phyloP scores from a whole-genome alignment of 331 rosid species.

The Quercus lobata region DNA sequence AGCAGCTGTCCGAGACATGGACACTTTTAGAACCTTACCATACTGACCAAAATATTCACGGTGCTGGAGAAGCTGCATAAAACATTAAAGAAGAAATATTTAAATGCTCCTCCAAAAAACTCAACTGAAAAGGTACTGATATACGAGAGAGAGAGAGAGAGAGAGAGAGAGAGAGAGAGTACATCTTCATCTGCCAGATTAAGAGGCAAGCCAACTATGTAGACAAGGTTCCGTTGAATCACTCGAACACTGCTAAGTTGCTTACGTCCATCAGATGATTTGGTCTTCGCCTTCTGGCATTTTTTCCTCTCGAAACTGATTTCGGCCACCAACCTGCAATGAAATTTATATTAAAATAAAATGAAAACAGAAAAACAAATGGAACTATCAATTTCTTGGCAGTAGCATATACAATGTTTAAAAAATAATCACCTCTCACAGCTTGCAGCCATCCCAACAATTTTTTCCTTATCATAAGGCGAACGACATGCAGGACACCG shows the following conservation, averaged over 20 bases:
- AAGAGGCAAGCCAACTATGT: constrained; percentile 95
- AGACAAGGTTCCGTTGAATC: constrained; percentile 97
- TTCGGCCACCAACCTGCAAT: constrained; percentile 68
- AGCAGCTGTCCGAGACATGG: constrained; percentile 96
- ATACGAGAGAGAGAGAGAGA: constrained; percentile 6
- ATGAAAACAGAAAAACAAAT: not conserved
- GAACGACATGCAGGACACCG: constrained; percentile 97
- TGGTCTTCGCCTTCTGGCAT: constrained; percentile 74
- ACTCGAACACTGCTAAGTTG: constrained; percentile 96
- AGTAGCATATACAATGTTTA: constrained; percentile 6
- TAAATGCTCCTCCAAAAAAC: not conserved
- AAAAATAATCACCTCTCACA: constrained; percentile 72
- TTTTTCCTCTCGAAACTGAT: constrained; percentile 71
- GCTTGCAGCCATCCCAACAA: constrained; percentile 88
- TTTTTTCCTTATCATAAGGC: constrained; percentile 93
- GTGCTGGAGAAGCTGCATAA: constrained; percentile 77
- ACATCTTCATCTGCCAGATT: constrained; percentile 97
- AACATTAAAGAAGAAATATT: constrained; percentile 14
- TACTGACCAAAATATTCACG: constrained; percentile 95
- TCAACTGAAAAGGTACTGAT: not conserved
- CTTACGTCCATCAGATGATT: constrained; percentile 89
- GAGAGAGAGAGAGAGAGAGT: constrained; percentile 18
- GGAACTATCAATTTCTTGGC: constrained; percentile 1
- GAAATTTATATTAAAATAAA: not conserved
- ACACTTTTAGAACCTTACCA: constrained; percentile 95